These are phyloP conservation scores for Wickerhamomyces mucosus DNA, from an alignment of 805 yeast species.

Conservation along the genomic window DNA sequence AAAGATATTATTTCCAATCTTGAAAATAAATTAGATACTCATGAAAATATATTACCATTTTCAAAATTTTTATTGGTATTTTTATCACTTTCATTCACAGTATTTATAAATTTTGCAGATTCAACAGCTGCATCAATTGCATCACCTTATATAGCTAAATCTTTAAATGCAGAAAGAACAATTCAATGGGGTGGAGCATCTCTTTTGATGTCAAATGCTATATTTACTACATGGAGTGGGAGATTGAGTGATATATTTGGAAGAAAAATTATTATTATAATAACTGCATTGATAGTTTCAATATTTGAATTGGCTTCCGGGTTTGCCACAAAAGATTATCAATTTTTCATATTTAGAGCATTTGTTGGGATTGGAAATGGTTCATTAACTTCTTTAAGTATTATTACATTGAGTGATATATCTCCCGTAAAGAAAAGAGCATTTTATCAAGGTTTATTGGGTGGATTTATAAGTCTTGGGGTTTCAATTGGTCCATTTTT, in stretches of 20 bases:
- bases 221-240: conserved; percentile 45
- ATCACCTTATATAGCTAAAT: conserved; percentile 39
- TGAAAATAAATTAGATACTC: too few relatives aligned
- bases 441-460: conserved; percentile 46
- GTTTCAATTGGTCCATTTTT: conserved; percentile 36
- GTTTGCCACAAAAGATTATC: conserved; percentile 37
- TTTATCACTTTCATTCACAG: too few relatives aligned
- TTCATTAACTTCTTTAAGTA: conserved; percentile 38
- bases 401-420: conserved; percentile 46
- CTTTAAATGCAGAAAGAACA: conserved; percentile 35
- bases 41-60: too few relatives aligned
- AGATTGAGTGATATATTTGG: conserved; percentile 50
- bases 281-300: conserved; percentile 30
- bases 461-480: conserved; percentile 41
- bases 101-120: too few relatives aligned
- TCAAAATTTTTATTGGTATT: too few relatives aligned
- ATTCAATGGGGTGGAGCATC: conserved; percentile 57
- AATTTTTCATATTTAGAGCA: conserved; percentile 44
- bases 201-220: conserved; percentile 40
- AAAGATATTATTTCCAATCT: too few relatives aligned
- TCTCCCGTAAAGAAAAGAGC: conserved; percentile 46
- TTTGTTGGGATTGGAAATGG: conserved; percentile 52
- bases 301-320: conserved; percentile 43
- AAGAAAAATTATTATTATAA: conserved; percentile 35
- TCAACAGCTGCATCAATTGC: too few relatives aligned